phyloP scores from a whole-genome alignment of 768 basidiomycete genomes.

The Grammothele lineata region DNA sequence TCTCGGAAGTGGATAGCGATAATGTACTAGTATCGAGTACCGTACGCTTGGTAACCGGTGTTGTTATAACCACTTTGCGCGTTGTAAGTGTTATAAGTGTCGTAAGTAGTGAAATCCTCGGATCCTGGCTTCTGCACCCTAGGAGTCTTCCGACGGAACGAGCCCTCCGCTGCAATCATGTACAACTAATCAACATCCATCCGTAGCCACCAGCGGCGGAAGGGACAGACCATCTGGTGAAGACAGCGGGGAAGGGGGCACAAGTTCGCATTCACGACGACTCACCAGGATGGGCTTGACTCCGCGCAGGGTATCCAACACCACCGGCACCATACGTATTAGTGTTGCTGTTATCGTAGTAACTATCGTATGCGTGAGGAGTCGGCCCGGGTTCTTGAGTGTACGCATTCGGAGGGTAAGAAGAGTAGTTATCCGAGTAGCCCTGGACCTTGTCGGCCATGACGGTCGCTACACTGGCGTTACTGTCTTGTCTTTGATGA shows the following conservation, averaged over 20 bases:
- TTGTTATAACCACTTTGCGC: not conserved
- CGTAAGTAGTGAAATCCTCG: slow-evolving; percentile 12
- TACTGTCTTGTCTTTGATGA: slow-evolving; percentile 44
- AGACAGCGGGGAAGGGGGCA: slow-evolving; percentile 17
- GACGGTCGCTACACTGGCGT: slow-evolving; percentile 51
- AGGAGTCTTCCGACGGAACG: slow-evolving; percentile 41
- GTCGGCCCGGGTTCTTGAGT: slow-evolving; percentile 38
- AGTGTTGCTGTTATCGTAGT: slow-evolving; percentile 14
- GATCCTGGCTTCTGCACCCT: slow-evolving; percentile 23
- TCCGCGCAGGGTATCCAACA: slow-evolving; percentile 34
- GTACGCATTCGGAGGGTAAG: slow-evolving; percentile 28
- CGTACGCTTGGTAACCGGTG: not conserved
- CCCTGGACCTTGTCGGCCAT: slow-evolving; percentile 38
- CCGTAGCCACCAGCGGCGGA: slow-evolving; percentile 1
- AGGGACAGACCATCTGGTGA: slow-evolving; percentile 26
- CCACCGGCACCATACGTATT: slow-evolving; percentile 11
- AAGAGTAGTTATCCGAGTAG: slow-evolving; percentile 20
- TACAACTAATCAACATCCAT: slow-evolving; percentile 5
- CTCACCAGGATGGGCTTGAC: slow-evolving; percentile 47
- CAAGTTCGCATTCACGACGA: slow-evolving; percentile 22
- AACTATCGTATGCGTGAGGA: slow-evolving; percentile 28
- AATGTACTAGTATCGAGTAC: not conserved
- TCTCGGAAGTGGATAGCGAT: not conserved
- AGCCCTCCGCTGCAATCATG: slow-evolving; percentile 35
- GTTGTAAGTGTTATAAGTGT: not conserved